phyloP scores from a whole-genome alignment of 805 yeast genomes.

The Candida glaebosa region DNA sequence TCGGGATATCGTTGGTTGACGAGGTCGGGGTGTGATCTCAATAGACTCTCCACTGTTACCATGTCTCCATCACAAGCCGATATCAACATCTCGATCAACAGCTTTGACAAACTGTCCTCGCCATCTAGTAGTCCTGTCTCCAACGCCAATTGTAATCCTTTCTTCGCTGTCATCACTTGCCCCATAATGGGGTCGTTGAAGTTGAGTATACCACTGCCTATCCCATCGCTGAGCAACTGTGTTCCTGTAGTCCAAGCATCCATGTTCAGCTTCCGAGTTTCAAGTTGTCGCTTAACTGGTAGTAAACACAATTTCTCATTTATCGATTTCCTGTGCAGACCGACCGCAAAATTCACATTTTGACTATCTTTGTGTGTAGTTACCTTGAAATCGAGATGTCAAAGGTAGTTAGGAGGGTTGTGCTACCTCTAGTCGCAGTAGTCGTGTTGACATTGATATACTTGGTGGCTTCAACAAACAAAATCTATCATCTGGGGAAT shows the following conservation, averaged over 20 bases:
- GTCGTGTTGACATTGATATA: not conserved
- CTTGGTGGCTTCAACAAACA: not conserved
- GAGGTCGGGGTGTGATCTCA: slow-evolving; percentile 19
- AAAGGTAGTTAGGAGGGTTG: slow-evolving; percentile 2
- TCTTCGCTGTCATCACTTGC: slow-evolving; percentile 25
- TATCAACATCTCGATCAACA: slow-evolving; percentile 21
- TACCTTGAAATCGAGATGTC: not conserved
- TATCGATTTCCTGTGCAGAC: no score
- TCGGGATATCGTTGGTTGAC: slow-evolving; percentile 21
- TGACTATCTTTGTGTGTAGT: no score
- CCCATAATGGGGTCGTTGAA: slow-evolving; percentile 26
- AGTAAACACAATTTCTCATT: no score
- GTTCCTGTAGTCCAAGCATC: slow-evolving; percentile 19
- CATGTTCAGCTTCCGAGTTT: slow-evolving; percentile 12
- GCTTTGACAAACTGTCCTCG: slow-evolving; percentile 5
- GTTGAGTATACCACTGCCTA: slow-evolving; percentile 12
- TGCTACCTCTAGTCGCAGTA: not conserved
- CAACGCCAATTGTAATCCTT: slow-evolving; percentile 17
- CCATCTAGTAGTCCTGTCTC: slow-evolving; percentile 5
- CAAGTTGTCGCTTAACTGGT: slow-evolving; percentile 1
- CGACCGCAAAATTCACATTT: no score
- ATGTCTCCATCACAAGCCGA: slow-evolving; percentile 38
- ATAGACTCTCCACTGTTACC: slow-evolving; percentile 26
- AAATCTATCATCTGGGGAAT: slow-evolving; percentile 1
- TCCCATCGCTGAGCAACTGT: slow-evolving; percentile 5